A percentile compares a stretch with the other conserved stretches of the same genome.
Conservation (phyloP, 140 eudicot genomes). For the Bidens hawaiensis region DNA sequence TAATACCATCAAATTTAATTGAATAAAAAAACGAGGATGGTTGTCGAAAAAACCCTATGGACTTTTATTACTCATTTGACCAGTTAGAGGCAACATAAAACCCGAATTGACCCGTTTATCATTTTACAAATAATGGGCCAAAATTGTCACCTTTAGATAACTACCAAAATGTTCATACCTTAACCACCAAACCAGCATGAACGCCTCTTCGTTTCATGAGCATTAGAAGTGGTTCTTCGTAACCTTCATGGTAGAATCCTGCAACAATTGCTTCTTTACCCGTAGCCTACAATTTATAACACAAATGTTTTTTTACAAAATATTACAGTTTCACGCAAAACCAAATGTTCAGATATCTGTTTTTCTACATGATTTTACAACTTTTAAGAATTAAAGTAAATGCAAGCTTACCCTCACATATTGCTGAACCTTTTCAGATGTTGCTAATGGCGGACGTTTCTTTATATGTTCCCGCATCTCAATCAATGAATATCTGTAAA, state of each 20-base stretch:
- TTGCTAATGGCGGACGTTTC: slow-evolving; percentile 98
- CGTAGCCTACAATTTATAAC: slow-evolving; percentile 47
- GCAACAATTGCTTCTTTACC: slow-evolving; percentile 95
- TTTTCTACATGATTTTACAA: slow-evolving; percentile 3
- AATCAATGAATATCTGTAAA: slow-evolving; percentile 69
- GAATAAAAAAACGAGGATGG: not conserved
- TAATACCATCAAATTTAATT: slow-evolving; percentile 6
- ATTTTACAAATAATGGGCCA: not conserved
- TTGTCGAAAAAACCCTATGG: not conserved
- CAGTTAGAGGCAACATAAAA: not conserved
- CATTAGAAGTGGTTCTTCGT: slow-evolving; percentile 95
- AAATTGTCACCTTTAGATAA: not conserved
- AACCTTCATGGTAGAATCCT: slow-evolving; percentile 98
- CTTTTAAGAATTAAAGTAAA: not conserved
- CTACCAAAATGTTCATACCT: slow-evolving; percentile 39
- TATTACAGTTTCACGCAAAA: slow-evolving; percentile 11
- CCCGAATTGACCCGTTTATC: not conserved
- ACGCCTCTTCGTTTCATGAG: slow-evolving; percentile 98
- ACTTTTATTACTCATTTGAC: not conserved
- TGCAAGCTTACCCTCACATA: slow-evolving; percentile 70
- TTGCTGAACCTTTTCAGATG: slow-evolving; percentile 95
- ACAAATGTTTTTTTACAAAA: not conserved
- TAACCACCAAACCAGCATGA: slow-evolving; percentile 88
- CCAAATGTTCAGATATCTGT: not conserved
- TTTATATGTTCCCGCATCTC: slow-evolving; percentile 96